Percentiles rank a stretch among this genome's conserved stretches.
Conservation (phyloP, 768 basidiomycete genomes). For the Gloeostereum incarnatum region DNA sequence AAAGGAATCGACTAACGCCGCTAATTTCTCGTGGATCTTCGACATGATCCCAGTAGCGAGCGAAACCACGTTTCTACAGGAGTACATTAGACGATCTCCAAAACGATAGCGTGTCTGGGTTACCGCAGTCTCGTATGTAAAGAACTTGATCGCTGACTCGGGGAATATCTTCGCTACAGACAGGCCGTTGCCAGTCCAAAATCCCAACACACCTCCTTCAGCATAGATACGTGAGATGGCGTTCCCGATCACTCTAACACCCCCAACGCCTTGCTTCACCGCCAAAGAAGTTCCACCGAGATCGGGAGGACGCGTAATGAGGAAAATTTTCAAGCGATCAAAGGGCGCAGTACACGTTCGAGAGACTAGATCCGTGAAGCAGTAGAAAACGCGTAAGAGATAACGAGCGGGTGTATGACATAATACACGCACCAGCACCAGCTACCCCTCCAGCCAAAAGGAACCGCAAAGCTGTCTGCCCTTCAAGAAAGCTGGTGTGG, state of each 20-base stretch:
- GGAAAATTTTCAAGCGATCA: slow-evolving; percentile 91
- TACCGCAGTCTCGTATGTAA: slow-evolving; percentile 89
- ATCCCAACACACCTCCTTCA: slow-evolving; percentile 83
- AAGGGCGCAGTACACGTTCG: slow-evolving; percentile 96
- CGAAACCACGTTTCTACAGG: slow-evolving; percentile 86
- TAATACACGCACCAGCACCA: slow-evolving; percentile 64
- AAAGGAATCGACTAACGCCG: slow-evolving; percentile 85
- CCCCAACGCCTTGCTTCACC: slow-evolving; percentile 34
- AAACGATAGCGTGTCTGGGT: slow-evolving; percentile 20
- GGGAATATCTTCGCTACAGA: slow-evolving; percentile 95
- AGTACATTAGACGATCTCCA: slow-evolving; percentile 5
- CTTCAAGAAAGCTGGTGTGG: slow-evolving; percentile 51
- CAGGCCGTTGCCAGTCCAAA: slow-evolving; percentile 97
- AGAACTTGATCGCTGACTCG: slow-evolving; percentile 98
- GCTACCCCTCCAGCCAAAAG: slow-evolving; percentile 91
- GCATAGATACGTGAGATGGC: slow-evolving; percentile 79
- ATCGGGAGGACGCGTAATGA: slow-evolving; percentile 84
- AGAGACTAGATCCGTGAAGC: slow-evolving; percentile 67
- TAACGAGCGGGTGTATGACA: not conserved
- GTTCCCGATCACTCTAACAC: slow-evolving; percentile 53
- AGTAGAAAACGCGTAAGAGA: slow-evolving; percentile 6
- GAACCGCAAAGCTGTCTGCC: slow-evolving; percentile 76
- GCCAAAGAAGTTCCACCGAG: slow-evolving; percentile 44
- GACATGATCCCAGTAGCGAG: slow-evolving; percentile 84
- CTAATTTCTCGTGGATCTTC: slow-evolving; percentile 86